Conservation (phyloP, 2,329 filamentous ascomycete species). For the Rasamsonia emersonii region DNA sequence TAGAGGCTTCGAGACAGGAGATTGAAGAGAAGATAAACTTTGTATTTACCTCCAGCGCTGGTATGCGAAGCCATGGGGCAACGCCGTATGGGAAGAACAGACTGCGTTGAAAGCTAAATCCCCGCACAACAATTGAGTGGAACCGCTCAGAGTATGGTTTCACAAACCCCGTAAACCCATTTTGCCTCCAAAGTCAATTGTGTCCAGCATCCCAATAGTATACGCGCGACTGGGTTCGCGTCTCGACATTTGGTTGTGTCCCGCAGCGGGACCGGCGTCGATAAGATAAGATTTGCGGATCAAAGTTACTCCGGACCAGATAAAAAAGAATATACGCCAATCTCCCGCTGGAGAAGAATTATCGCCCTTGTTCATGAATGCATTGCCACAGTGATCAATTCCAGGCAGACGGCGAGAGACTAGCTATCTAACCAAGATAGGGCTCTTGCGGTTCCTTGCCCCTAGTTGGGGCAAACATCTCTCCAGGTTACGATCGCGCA, state of each 20-base stretch:
- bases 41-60: conserved; percentile 5
- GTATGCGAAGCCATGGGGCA: conserved; percentile 5
- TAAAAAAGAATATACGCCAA: conserved; percentile 2
- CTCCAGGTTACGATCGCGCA: conserved; percentile 6
- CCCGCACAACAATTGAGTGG: too few species aligned
- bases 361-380: background rate
- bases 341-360: background rate
- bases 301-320: conserved; percentile 7
- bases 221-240: too few species aligned
- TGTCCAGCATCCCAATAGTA: too few species aligned
- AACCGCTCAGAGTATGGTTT: too few species aligned
- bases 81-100: too few species aligned
- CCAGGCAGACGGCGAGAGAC: too few species aligned
- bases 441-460: conserved; percentile 16
- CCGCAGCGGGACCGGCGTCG: too few species aligned
- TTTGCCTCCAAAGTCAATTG: too few species aligned
- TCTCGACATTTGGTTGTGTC: too few species aligned
- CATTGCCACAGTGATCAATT: too few species aligned
- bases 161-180: too few species aligned
- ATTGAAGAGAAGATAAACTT: background rate
- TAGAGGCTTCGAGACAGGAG: background rate
- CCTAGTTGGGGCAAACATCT: conserved; percentile 19
- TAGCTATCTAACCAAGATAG: conserved; percentile 20
- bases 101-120: too few species aligned
- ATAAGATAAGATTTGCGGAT: conserved; percentile 12